Base-by-base conservation (phyloP, 371 early-diverging fungal species). In the Lichtheimia corymbifera region DNA sequence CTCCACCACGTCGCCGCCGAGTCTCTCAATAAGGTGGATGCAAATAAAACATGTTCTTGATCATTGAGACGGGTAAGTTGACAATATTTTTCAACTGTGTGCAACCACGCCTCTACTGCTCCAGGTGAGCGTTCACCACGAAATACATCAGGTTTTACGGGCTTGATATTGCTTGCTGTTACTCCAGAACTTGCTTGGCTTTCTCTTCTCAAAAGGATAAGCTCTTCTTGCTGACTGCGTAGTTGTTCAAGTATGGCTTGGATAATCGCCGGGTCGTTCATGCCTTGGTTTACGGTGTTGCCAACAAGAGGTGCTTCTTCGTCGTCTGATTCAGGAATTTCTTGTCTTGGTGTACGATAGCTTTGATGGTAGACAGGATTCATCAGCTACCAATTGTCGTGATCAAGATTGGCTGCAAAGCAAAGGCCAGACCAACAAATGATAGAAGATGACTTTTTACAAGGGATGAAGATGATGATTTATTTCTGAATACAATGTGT, bases 71-170 rank as follows among this genome's bases (percentile, higher is more conserved):
- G 14, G 41, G 49, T 28, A 47, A 50, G 22, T 1, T 50, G 42
- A n/a, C 49, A 27, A 50, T 59, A 59, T 41, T 59, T 59, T 27
- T 59, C 59, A 6, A 59, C 24, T 11, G 22, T 50, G 51, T 59
- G 50, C 24, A 59, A 28, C 59, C 59, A 59, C 2, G 50, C 59
- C 22, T 59, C 59, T 7, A 50, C 59, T 30, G 50, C 50, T 17
- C 42, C 49, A 45, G 50, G 35, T 22, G 59, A 59, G 14, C 59
- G 49, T 49, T 59, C 59, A 3, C 50, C 51, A 1, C 51, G 3
- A 27, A 59, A 59, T 1, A 59, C 35, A 6, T 59, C 59, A 17
- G 59, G 59, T 35, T 22, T 18, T n/a, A 59, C 59, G 49, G 17
- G 50, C 17, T 18, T 50, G 50, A 50, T 18, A 11, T 50, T 40